Evolutionary conservation across 805 yeast species (phyloP).

Genomic region (Candida incommunis): DNA sequence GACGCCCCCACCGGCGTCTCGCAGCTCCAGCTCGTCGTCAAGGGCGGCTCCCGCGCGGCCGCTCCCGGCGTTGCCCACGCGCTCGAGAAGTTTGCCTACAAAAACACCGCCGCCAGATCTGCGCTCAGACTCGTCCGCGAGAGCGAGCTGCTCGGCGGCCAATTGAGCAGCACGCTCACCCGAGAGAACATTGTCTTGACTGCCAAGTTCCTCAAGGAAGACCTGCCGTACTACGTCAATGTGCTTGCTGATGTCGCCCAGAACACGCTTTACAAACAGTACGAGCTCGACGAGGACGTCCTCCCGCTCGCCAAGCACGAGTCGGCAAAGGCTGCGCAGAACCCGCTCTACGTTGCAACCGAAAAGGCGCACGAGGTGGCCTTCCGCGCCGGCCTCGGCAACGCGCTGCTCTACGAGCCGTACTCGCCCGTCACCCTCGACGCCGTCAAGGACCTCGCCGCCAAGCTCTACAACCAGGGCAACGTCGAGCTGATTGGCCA

Average conservation of each 20-base stretch:
- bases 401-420: slow-evolving; percentile 65
- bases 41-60: slow-evolving; percentile 69
- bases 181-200: slow-evolving; percentile 75
- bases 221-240: slow-evolving; percentile 83
- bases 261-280: slow-evolving; percentile 62
- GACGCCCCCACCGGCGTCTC: slow-evolving; percentile 59
- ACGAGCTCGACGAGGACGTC: slow-evolving; percentile 73
- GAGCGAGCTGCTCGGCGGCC: slow-evolving; percentile 85
- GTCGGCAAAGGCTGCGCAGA: slow-evolving; percentile 31
- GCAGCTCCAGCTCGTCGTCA: slow-evolving; percentile 63
- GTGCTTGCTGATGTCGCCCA: slow-evolving; percentile 58
- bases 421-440: slow-evolving; percentile 41
- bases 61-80: slow-evolving; percentile 78
- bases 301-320: slow-evolving; percentile 65
- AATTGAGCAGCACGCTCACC: slow-evolving; percentile 50
- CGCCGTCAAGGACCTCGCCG: slow-evolving; percentile 54
- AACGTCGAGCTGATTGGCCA: slow-evolving; percentile 59
- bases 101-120: slow-evolving; percentile 65
- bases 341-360: slow-evolving; percentile 45
- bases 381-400: slow-evolving; percentile 80
- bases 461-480: slow-evolving; percentile 50
- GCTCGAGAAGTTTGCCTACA: slow-evolving; percentile 67
- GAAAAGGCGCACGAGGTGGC: slow-evolving; percentile 71
- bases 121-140: slow-evolving; percentile 91
- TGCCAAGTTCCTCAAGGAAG: slow-evolving; percentile 73